phyloP scores from a whole-genome alignment of 306 rosid species.

The Herpetospermum pedunculosum region DNA sequence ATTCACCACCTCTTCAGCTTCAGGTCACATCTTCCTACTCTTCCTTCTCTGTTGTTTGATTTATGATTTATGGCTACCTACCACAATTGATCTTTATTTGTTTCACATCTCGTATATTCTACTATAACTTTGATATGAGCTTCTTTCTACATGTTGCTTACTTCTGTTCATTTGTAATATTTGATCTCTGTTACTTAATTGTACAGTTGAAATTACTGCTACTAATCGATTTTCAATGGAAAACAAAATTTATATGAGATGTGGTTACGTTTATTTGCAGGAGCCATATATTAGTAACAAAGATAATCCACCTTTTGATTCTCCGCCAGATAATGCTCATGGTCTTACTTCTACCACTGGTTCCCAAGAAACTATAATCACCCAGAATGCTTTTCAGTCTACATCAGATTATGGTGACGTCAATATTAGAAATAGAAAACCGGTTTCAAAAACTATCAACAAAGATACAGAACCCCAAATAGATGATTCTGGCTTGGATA shows the following conservation, averaged over 20 bases:
- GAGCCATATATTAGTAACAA: slow-evolving; percentile 26
- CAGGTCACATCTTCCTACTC: neutral
- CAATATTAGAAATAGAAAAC: slow-evolving; percentile 3
- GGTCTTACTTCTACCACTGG: slow-evolving; percentile 16
- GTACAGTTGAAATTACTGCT: neutral
- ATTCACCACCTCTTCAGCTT: slow-evolving; percentile 5
- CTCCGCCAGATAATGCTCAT: slow-evolving; percentile 18
- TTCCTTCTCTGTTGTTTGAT: neutral
- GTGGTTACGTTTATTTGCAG: slow-evolving; percentile 17
- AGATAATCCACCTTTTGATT: slow-evolving; percentile 35
- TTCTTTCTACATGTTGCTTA: too few species aligned
- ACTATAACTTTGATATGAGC: neutral
- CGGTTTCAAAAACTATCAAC: slow-evolving; percentile 16
- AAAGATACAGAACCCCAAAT: slow-evolving; percentile 10
- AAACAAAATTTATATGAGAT: neutral
- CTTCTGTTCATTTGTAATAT: neutral
- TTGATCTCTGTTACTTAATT: too few species aligned
- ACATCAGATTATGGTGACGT: slow-evolving; percentile 22
- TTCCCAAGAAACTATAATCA: slow-evolving; percentile 1
- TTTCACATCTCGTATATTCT: neutral
- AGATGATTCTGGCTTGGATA: slow-evolving; percentile 24
- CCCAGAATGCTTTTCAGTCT: slow-evolving; percentile 14
- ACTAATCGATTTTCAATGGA: neutral
- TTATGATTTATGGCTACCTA: neutral
- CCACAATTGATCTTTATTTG: neutral